A percentile compares a stretch with the other conserved stretches of the same genome.
Conservation (phyloP, 73 alveolate genomes). For the Paramecium biaurelia region DNA sequence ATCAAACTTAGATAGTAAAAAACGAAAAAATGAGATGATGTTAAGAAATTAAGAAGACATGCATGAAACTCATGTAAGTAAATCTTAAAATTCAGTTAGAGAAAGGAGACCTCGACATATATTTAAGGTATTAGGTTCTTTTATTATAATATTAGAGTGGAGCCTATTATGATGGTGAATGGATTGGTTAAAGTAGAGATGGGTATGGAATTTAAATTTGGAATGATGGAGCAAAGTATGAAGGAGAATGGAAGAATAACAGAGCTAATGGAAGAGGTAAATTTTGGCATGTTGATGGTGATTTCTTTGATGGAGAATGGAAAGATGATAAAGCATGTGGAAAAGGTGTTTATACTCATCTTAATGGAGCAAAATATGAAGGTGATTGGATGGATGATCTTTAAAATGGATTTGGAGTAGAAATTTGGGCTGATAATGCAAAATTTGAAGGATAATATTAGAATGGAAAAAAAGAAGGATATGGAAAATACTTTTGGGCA, state of each 20-base stretch:
- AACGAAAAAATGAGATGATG: constrained; percentile 28
- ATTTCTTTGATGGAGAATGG: constrained; percentile 65
- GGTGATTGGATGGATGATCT: constrained; percentile 74
- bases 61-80: background rate
- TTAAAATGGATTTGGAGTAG: constrained; percentile 72
- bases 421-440: constrained; percentile 76
- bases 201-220: constrained; percentile 58
- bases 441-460: constrained; percentile 74
- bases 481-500: constrained; percentile 74
- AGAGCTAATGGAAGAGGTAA: constrained; percentile 67
- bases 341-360: constrained; percentile 59
- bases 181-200: constrained; percentile 71
- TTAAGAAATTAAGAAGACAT: background rate
- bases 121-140: constrained; percentile 9
- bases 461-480: constrained; percentile 77
- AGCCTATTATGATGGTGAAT: constrained; percentile 62
- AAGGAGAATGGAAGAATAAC: constrained; percentile 67
- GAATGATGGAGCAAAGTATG: constrained; percentile 64
- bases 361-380: constrained; percentile 66
- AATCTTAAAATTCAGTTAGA: background rate
- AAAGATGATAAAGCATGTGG: constrained; percentile 66
- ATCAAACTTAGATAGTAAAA: background rate
- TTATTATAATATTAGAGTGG: constrained; percentile 19
- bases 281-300: constrained; percentile 70
- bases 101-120: constrained; percentile 50